These are phyloP conservation scores for Gelatoporia subvermispora DNA, from an alignment of 768 basidiomycete genomes.

Conservation along the genomic window DNA sequence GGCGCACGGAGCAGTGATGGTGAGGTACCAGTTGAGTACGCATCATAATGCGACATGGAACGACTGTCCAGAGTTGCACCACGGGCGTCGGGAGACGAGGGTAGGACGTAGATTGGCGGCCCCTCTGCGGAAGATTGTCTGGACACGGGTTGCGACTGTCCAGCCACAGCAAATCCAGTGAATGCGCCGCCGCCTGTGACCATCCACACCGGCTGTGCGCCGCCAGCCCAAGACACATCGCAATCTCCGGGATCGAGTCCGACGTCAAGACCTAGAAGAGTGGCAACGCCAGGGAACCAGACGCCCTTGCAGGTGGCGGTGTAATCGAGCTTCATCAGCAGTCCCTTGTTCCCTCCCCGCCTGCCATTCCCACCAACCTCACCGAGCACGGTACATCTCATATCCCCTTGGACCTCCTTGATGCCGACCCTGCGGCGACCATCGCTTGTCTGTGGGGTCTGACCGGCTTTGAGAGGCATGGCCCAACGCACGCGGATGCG, in stretches of 20 bases:
- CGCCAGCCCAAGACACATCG: constrained; percentile 63
- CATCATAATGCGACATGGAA: constrained; percentile 19
- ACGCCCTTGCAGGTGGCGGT: constrained; percentile 70
- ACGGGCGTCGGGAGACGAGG: constrained; percentile 17
- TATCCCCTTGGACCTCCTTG: constrained; percentile 60
- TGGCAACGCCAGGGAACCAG: constrained; percentile 83
- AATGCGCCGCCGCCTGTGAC: constrained; percentile 62
- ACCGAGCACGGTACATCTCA: constrained; percentile 56
- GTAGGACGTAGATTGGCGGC: constrained; percentile 14
- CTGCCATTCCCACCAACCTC: constrained; percentile 28
- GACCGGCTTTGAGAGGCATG: constrained; percentile 47
- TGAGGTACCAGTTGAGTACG: constrained; percentile 30
- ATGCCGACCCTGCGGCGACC: constrained; percentile 67
- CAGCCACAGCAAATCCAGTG: constrained; percentile 64
- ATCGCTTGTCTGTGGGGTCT: constrained; percentile 40
- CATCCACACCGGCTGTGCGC: constrained; percentile 48
- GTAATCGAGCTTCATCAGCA: constrained; percentile 64
- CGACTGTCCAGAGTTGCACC: constrained; percentile 13
- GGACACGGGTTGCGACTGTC: constrained; percentile 24
- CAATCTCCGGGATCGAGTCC: constrained; percentile 64
- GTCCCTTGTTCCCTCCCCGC: constrained; percentile 38
- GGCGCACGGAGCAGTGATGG: constrained; percentile 73
- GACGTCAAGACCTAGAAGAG: constrained; percentile 73
- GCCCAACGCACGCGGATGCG: constrained; percentile 78
- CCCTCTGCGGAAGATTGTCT: constrained; percentile 21